Evolutionary conservation across 805 yeast genomes (phyloP).

Genomic region (Candida coquimbonensis): DNA sequence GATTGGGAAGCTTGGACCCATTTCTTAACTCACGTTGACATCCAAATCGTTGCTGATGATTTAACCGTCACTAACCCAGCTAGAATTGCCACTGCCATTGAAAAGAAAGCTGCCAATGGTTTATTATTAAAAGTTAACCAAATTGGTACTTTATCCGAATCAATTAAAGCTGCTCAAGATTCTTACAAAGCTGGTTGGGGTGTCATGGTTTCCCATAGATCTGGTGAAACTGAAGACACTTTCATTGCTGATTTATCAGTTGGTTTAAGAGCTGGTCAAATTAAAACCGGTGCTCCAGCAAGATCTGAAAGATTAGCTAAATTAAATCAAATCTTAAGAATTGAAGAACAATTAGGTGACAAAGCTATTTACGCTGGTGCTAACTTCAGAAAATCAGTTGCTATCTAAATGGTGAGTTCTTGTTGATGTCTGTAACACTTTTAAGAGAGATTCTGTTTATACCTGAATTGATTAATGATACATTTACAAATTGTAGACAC

Average conservation of each 20-base stretch:
- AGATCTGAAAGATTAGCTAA: constrained; percentile 99
- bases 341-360: constrained; percentile 97
- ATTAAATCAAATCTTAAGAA: constrained; percentile 96
- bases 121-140: constrained; percentile 97
- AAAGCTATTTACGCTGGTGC: constrained; percentile 95
- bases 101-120: constrained; percentile 92
- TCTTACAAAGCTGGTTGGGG: constrained; percentile 98
- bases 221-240: constrained; percentile 99
- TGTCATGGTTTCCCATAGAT: constrained; percentile 99
- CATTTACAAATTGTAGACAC: too few relatives aligned
- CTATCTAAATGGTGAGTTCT: constrained; percentile 19
- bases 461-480: background rate
- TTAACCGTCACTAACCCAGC: constrained; percentile 97
- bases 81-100: constrained; percentile 93
- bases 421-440: background rate
- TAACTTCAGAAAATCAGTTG: constrained; percentile 58
- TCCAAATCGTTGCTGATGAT: constrained; percentile 97
- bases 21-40: constrained; percentile 67
- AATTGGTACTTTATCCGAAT: constrained; percentile 94
- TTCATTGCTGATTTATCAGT: constrained; percentile 96
- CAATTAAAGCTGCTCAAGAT: constrained; percentile 94
- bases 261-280: constrained; percentile 97
- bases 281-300: constrained; percentile 99
- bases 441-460: background rate
- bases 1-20: constrained; percentile 98